A percentile compares a stretch with the other conserved stretches of the same genome.
These are phyloP conservation scores for Penicillium sp. DNA, from an alignment of 2,329 filamentous ascomycete genomes.

Conservation along the genomic window DNA sequence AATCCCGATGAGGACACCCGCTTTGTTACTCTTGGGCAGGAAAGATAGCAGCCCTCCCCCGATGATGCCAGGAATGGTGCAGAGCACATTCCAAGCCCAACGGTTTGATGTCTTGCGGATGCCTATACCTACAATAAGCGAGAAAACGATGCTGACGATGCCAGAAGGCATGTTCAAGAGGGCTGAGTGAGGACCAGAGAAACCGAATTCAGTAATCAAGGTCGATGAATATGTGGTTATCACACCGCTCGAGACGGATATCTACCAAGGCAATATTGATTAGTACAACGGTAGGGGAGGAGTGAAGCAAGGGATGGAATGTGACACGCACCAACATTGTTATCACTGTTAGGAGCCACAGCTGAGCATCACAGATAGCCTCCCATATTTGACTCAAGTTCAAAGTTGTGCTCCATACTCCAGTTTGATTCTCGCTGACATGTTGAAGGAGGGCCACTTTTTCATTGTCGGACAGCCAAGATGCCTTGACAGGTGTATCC, in stretches of 20 bases:
- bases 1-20: constrained; percentile 45
- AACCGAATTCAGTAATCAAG: constrained; percentile 44
- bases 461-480: constrained; percentile 34
- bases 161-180: constrained; percentile 48
- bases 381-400: constrained; percentile 51
- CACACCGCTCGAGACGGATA: constrained; percentile 46
- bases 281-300: not conserved
- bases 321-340: constrained; percentile 17
- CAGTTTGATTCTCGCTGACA: constrained; percentile 51
- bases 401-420: constrained; percentile 52
- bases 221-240: constrained; percentile 48
- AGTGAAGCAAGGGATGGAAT: constrained; percentile 1
- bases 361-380: constrained; percentile 46
- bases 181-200: constrained; percentile 44
- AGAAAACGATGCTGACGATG: constrained; percentile 43
- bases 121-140: constrained; percentile 42
- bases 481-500: constrained; percentile 50
- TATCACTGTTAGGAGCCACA: constrained; percentile 44
- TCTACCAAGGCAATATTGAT: constrained; percentile 29
- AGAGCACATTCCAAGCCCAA: constrained; percentile 44
- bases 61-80: constrained; percentile 50
- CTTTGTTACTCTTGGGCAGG: constrained; percentile 40
- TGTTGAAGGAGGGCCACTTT: constrained; percentile 44
- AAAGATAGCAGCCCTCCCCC: constrained; percentile 43
- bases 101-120: constrained; percentile 43